Base-by-base conservation (phyloP, 2,329 filamentous ascomycete genomes). In the Sporothrix variecibatus region DNA sequence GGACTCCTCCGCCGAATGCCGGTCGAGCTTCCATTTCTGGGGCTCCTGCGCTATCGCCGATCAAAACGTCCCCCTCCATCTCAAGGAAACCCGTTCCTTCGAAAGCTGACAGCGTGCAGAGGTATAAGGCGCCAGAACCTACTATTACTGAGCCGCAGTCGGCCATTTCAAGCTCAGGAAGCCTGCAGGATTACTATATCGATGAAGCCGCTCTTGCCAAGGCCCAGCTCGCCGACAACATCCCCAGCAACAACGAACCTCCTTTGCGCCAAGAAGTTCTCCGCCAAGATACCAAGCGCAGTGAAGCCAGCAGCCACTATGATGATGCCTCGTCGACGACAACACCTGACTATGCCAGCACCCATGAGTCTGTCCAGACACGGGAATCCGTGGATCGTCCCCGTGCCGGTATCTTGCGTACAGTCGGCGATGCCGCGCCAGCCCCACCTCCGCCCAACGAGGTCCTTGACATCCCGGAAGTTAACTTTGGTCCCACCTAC, bases 401-500 rank as follows among this genome's bases (percentile, higher is more conserved):
- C 20, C 88, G 95, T 76, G 92, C 93, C 76, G 95, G 95, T 68
- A 90, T 95, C 7, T 85, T 95, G 80, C 94, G 92, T 80, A 94
- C 92, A 1, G 91, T 95, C 12, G 94, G 94, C 3, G 85, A 85
- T n/a, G 78, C 79, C 4, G n/a, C 58, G 0, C 40, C 74, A 0
- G 51, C 65, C 1, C 3, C 40, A 15, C 64, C 15, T 7, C 65
- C 17, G 31, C 38, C 67, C 11, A n/a, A 67, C 6, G 70, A 80
- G 0, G 80, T 84, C 17, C 85, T 88, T 31, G 86, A 89, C 73
- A 90, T 97, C 75, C 93, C 94, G 0, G 84, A 87, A 4, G 89
- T 97, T 76, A 91, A 98, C 81, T 98, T 98, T 82, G 95, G 95
- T 0, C 94, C 92, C 6, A 97, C 95, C 0, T 84, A 93, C 78